Base-by-base conservation (phyloP, 345 rosid genomes). In the Brassica napus region DNA sequence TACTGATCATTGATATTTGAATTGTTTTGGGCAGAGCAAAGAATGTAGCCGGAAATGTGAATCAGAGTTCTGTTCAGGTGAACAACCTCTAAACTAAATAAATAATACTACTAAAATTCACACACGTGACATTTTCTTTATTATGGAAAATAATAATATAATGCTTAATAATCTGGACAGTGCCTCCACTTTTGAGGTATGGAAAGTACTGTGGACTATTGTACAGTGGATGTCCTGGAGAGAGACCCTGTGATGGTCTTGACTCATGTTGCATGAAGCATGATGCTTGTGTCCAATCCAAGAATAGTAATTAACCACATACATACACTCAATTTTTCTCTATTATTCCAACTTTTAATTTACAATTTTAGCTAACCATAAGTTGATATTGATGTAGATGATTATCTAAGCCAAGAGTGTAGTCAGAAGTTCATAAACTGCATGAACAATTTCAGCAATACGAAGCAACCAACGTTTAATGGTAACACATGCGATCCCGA, bases 241-340 rank as follows among this genome's bases (percentile, higher is more conserved):
- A 91, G 77, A 93, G 61, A 74, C 98, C 97, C 8, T 95, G 99
- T 34, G 97, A 95, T 69, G 97, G 90, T 21, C 99, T 95, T 23
- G 99, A 95, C 71, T 86, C 93, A 23, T 93, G 97, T 70, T 95
- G 99, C 82, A 95, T 95, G 99, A 89, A 88, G 71, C 99, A 93
- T 64, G 99, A 95, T 66, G 85, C 84, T 73, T 95, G 99, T 30
- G 92, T 93, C 31, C 93, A 87, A 81, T 78, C 91, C 68, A 90
- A 89, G 68, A 87, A 88, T 83, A 89, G 98, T 95, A 81, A 77
- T 3, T 86, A 67, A 59, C 47, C 8, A 15, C 60, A 69, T 21
- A 10, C 28, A 16, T 7, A 16, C 42, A 12, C 34, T 62, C 1
- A 24, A 24, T 44, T 0, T 35, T 0, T 37, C 58, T 66, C 18